Percentiles rank a stretch among this genome's conserved stretches.
phyloP scores from a whole-genome alignment of 2,329 filamentous ascomycete species.

The Botryotinia narcissicola region DNA sequence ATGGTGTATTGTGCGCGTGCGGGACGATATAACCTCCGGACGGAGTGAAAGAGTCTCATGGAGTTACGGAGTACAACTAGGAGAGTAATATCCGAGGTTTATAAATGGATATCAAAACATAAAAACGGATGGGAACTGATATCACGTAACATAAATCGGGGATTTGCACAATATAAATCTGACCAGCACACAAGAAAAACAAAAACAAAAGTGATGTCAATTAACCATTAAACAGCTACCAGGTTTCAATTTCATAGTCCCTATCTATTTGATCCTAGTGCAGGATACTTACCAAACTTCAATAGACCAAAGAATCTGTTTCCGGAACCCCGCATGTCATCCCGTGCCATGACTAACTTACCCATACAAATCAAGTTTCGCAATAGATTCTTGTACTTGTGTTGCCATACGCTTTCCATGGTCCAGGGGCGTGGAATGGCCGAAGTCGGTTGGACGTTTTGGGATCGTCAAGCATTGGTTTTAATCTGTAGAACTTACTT shows the following conservation, averaged over 20 bases:
- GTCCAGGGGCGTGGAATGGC: not conserved
- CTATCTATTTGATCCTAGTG: not conserved
- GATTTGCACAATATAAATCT: not conserved
- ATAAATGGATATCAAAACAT: not conserved
- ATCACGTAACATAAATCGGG: not conserved
- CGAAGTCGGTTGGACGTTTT: not conserved
- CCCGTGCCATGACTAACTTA: not conserved
- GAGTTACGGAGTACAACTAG: not conserved
- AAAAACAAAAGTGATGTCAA: not conserved
- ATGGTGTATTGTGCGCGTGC: not conserved
- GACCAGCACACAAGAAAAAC: not conserved
- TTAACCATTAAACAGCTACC: not conserved
- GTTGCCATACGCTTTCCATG: not conserved
- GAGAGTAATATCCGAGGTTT: not conserved
- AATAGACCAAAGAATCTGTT: not conserved
- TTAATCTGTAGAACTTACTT: not conserved
- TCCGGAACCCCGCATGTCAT: not conserved
- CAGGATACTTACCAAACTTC: not conserved
- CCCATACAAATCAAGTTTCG: conserved; percentile 3
- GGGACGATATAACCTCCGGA: not conserved
- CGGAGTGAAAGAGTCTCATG: not conserved
- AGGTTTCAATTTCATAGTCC: not conserved
- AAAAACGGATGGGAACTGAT: not conserved
- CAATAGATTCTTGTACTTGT: not conserved
- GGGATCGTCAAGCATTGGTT: not conserved